These are phyloP conservation scores for Draba incana DNA, from an alignment of 345 rosid species.

Conservation along the genomic window DNA sequence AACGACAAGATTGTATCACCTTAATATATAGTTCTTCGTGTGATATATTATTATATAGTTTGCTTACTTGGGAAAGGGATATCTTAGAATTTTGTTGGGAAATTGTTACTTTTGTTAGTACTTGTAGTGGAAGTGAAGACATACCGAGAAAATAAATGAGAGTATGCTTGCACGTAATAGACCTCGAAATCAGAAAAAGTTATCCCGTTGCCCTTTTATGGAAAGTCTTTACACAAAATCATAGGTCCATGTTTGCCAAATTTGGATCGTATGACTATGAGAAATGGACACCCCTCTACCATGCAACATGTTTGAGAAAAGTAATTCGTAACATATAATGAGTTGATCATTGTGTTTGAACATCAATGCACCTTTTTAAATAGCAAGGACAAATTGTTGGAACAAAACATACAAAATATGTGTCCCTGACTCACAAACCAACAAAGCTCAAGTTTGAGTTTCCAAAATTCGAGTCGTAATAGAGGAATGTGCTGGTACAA, in stretches of 20 bases:
- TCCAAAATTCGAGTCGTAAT: slow-evolving; percentile 21
- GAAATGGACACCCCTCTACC: not conserved
- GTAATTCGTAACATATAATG: not conserved
- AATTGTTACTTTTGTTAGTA: slow-evolving; percentile 27
- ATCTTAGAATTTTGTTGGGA: slow-evolving; percentile 21
- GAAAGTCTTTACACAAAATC: slow-evolving; percentile 36
- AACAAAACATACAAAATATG: slow-evolving; percentile 35
- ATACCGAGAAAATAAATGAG: slow-evolving; percentile 10
- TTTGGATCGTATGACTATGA: slow-evolving; percentile 1
- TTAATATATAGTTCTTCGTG: slow-evolving; percentile 20
- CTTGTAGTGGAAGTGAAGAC: slow-evolving; percentile 42
- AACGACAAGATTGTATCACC: not conserved
- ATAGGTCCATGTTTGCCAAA: slow-evolving; percentile 2
- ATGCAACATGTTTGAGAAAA: not conserved
- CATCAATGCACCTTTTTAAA: slow-evolving; percentile 21
- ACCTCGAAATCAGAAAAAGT: not conserved
- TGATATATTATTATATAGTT: slow-evolving; percentile 7
- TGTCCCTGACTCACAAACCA: slow-evolving; percentile 27
- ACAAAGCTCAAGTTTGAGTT: slow-evolving; percentile 14
- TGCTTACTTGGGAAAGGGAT: not conserved
- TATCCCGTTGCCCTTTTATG: slow-evolving; percentile 12
- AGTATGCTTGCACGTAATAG: slow-evolving; percentile 31
- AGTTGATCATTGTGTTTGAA: slow-evolving; percentile 18
- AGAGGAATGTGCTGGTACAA: slow-evolving; percentile 33
- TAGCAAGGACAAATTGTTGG: slow-evolving; percentile 1